Percentiles rank a stretch among this genome's conserved stretches.
Evolutionary conservation across 768 basidiomycete species (phyloP).

Genomic region (Exidia glandulosa): DNA sequence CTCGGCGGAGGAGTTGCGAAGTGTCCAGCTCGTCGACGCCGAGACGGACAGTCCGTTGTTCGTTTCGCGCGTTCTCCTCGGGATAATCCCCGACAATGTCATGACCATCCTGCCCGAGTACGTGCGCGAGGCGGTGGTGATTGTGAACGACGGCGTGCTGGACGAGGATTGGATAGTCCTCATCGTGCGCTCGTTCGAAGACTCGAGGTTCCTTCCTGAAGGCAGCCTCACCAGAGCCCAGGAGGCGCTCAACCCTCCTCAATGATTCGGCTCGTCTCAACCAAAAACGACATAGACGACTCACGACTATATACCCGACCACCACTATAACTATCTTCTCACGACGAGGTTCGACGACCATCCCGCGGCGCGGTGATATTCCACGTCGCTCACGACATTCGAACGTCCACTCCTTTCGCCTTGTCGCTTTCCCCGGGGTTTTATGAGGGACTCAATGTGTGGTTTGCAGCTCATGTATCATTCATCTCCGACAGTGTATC

Average conservation of each 20-base stretch:
- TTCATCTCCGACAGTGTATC: not conserved
- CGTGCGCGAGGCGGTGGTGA: not conserved
- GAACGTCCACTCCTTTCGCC: too few relatives aligned
- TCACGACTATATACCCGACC: too few relatives aligned
- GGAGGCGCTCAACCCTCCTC: not conserved
- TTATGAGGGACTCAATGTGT: too few relatives aligned
- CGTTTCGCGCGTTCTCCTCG: not conserved
- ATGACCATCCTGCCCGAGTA: not conserved
- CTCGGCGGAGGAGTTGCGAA: not conserved
- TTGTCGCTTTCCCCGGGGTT: too few relatives aligned
- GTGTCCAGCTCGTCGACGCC: not conserved
- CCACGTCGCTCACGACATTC: too few relatives aligned
- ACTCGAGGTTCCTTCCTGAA: not conserved
- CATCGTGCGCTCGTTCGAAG: not conserved
- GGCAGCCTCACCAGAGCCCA: not conserved
- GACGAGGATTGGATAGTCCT: not conserved
- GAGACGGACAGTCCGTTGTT: not conserved
- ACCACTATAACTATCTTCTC: not conserved
- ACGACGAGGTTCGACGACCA: too few relatives aligned
- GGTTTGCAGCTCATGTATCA: not conserved
- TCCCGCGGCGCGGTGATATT: too few relatives aligned
- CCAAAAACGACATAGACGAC: too few relatives aligned
- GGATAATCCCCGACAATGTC: not conserved
- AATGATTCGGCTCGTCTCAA: not conserved
- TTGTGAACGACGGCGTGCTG: not conserved